Percentiles rank a stretch among this genome's conserved stretches.
Evolutionary conservation across 768 basidiomycete genomes (phyloP).

Genomic region (Russula sp.): DNA sequence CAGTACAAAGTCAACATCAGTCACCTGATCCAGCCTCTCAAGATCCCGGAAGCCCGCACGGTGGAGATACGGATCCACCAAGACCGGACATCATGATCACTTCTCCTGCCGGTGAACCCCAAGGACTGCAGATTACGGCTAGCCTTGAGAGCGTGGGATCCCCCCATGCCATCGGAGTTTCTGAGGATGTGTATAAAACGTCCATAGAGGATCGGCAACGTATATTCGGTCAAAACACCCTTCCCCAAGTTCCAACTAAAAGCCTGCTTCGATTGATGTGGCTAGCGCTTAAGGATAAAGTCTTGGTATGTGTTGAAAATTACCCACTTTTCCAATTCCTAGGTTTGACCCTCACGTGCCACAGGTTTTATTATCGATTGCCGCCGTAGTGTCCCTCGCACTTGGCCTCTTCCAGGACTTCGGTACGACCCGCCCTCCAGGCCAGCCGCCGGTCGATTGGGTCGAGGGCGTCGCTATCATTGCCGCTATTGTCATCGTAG

Average conservation of each 20-base stretch:
- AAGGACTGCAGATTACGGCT: conserved; percentile 16
- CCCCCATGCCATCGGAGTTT: not conserved
- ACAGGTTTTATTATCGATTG: conserved; percentile 85
- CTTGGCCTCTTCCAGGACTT: conserved; percentile 94
- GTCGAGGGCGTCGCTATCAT: conserved; percentile 89
- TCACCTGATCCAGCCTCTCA: not conserved
- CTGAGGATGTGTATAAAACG: conserved; percentile 30
- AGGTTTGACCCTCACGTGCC: conserved; percentile 34
- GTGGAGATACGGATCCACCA: conserved; percentile 29
- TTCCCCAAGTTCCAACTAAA: conserved; percentile 45
- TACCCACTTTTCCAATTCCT: not conserved
- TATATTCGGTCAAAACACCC: conserved; percentile 48
- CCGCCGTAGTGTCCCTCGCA: conserved; percentile 88
- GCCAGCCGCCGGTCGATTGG: conserved; percentile 86
- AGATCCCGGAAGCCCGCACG: conserved; percentile 2
- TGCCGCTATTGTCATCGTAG: conserved; percentile 69
- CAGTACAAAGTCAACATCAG: not conserved
- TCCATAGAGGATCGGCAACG: conserved; percentile 39
- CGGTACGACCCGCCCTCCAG: conserved; percentile 53
- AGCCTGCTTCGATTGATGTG: conserved; percentile 50
- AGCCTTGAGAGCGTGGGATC: too few species aligned
- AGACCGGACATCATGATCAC: conserved; percentile 35
- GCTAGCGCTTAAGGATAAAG: conserved; percentile 59
- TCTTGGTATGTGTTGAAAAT: conserved; percentile 40
- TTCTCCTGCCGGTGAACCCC: conserved; percentile 31